Evolutionary conservation across 2,329 filamentous ascomycete species (phyloP).

Genomic region (Malbranchea cinnamomea): DNA sequence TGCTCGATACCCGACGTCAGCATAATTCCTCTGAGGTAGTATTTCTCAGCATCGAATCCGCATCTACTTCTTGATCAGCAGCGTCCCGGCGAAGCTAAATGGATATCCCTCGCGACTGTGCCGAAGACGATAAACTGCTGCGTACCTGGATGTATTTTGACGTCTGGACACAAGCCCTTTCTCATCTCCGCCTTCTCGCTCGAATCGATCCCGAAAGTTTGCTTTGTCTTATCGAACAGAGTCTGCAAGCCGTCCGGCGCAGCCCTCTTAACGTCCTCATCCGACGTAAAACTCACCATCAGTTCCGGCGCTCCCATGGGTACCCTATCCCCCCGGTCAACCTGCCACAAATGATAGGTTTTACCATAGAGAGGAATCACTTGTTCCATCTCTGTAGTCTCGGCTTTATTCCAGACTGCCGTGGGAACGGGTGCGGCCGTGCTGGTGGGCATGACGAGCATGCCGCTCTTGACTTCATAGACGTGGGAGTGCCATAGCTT

Average conservation of each 20-base stretch:
- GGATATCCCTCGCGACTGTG: no score
- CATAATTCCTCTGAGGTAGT: not conserved
- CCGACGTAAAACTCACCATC: slow-evolving; percentile 43
- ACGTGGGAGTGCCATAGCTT: slow-evolving; percentile 65
- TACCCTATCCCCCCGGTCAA: slow-evolving; percentile 53
- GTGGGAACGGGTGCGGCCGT: slow-evolving; percentile 26
- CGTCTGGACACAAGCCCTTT: slow-evolving; percentile 17
- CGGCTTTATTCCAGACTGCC: slow-evolving; percentile 56
- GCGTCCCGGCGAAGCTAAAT: not conserved
- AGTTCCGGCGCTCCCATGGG: slow-evolving; percentile 47
- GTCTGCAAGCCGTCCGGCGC: slow-evolving; percentile 17
- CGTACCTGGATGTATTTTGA: slow-evolving; percentile 22
- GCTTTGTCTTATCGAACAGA: slow-evolving; percentile 37
- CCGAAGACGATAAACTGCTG: slow-evolving; percentile 5
- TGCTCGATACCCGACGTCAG: not conserved
- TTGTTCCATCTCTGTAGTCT: slow-evolving; percentile 68
- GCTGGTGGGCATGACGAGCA: slow-evolving; percentile 28
- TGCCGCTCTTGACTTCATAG: slow-evolving; percentile 30
- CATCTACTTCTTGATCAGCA: slow-evolving; percentile 15
- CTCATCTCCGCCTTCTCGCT: slow-evolving; percentile 39
- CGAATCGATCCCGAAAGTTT: slow-evolving; percentile 38
- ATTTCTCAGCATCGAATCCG: slow-evolving; percentile 19
- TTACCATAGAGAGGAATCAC: slow-evolving; percentile 67
- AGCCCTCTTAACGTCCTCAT: slow-evolving; percentile 14
- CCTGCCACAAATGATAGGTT: slow-evolving; percentile 75